Percentiles rank a stretch among this genome's conserved stretches.
Evolutionary conservation across 805 yeast species (phyloP).

Genomic region (Barnettozyma californica): DNA sequence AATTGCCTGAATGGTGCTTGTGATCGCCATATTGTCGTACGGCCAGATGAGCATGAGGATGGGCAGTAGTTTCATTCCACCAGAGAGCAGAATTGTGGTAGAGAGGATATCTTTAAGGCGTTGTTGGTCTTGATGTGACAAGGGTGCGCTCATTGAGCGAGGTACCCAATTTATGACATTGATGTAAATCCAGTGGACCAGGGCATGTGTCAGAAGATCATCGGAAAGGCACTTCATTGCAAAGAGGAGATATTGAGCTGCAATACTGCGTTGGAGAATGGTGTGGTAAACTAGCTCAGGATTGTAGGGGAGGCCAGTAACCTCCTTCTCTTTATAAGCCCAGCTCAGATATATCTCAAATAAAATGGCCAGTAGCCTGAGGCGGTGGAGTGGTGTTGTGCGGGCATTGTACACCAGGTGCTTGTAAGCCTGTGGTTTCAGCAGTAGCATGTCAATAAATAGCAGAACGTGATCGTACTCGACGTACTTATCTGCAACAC

Average conservation of each 20-base stretch:
- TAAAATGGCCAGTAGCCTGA: slow-evolving; percentile 58
- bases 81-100: slow-evolving; percentile 67
- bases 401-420: slow-evolving; percentile 65
- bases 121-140: slow-evolving; percentile 3
- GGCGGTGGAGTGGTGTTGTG: slow-evolving; percentile 31
- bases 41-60: slow-evolving; percentile 96
- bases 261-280: slow-evolving; percentile 31
- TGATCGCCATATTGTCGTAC: slow-evolving; percentile 73
- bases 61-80: slow-evolving; percentile 80
- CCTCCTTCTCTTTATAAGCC: slow-evolving; percentile 79
- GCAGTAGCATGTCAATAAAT: slow-evolving; percentile 73
- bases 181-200: slow-evolving; percentile 29
- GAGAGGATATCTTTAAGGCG: slow-evolving; percentile 43
- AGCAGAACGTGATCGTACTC: slow-evolving; percentile 84
- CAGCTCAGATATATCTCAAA: slow-evolving; percentile 89
- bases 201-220: slow-evolving; percentile 35
- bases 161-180: slow-evolving; percentile 27
- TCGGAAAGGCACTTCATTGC: slow-evolving; percentile 46
- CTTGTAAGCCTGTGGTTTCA: slow-evolving; percentile 83
- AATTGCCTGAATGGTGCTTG: slow-evolving; percentile 51
- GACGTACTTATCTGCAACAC: slow-evolving; percentile 83
- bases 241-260: slow-evolving; percentile 52
- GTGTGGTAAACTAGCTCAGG: slow-evolving; percentile 27
- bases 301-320: slow-evolving; percentile 15
- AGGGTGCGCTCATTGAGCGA: slow-evolving; percentile 14